Evolutionary conservation across 2,329 filamentous ascomycete species (phyloP).

Genomic region (Xylogone sp.): DNA sequence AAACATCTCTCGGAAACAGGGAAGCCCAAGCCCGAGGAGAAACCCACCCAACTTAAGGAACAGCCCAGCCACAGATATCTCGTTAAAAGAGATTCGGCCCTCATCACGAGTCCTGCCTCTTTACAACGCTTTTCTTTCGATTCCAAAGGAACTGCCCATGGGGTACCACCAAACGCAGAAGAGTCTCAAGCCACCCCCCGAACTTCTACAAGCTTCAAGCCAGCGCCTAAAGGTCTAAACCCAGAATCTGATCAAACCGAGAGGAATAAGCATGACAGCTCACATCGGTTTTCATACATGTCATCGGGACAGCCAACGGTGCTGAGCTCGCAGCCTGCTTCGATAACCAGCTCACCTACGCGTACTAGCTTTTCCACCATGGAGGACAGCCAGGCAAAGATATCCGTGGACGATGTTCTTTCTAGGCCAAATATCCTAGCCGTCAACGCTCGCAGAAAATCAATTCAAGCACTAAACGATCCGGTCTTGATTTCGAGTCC

Average conservation of each 20-base stretch:
- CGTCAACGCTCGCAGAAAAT: constrained; percentile 25
- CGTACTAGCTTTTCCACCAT: constrained; percentile 43
- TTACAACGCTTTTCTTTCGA: constrained; percentile 13
- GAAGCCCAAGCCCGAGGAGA: constrained; percentile 41
- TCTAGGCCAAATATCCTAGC: constrained; percentile 21
- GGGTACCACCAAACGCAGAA: neutral
- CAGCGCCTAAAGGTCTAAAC: constrained; percentile 51
- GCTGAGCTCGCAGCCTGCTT: constrained; percentile 55
- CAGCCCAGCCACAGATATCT: constrained; percentile 25
- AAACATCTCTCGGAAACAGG: constrained; percentile 59
- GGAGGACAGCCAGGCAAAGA: constrained; percentile 16
- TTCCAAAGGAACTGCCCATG: constrained; percentile 6
- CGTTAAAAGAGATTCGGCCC: constrained; percentile 16
- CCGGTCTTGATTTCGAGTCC: constrained; percentile 10
- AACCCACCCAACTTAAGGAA: constrained; percentile 18
- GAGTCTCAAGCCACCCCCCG: neutral
- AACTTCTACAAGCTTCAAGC: constrained; percentile 44
- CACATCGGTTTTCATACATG: constrained; percentile 54
- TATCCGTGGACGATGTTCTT: constrained; percentile 15
- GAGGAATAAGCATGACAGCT: constrained; percentile 49
- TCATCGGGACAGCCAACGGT: constrained; percentile 59
- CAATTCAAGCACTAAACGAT: constrained; percentile 22
- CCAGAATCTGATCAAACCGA: constrained; percentile 59
- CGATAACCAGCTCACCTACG: constrained; percentile 53
- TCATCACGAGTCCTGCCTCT: constrained; percentile 15